These are phyloP conservation scores for Apiospora malaysiana DNA, from an alignment of 2,329 filamentous ascomycete species.

Conservation along the genomic window DNA sequence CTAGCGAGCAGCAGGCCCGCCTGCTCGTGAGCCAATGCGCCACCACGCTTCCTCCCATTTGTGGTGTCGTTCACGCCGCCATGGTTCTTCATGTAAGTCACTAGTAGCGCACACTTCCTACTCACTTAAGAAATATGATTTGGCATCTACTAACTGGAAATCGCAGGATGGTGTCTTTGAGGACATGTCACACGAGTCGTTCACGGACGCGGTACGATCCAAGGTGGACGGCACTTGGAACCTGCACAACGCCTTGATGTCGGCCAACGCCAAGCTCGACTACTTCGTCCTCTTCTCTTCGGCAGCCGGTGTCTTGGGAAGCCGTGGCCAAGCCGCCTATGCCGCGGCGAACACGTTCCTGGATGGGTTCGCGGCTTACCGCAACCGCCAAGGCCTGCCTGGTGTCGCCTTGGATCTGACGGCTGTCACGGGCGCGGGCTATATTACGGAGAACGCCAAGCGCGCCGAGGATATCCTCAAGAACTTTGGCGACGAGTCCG, in stretches of 20 bases:
- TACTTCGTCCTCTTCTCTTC: constrained; percentile 59
- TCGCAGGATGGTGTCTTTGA: constrained; percentile 26
- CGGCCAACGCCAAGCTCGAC: constrained; percentile 45
- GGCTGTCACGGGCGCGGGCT: constrained; percentile 55
- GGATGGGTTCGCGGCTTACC: constrained; percentile 47
- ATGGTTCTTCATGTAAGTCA: constrained; percentile 47
- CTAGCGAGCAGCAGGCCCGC: constrained; percentile 31
- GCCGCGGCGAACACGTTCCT: constrained; percentile 56
- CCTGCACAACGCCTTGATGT: constrained; percentile 52
- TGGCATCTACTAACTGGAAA: not conserved
- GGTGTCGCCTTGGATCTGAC: constrained; percentile 59
- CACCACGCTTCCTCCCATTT: constrained; percentile 54
- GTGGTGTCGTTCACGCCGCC: constrained; percentile 47
- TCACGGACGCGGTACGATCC: constrained; percentile 40
- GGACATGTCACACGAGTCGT: constrained; percentile 58
- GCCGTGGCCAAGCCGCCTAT: constrained; percentile 59
- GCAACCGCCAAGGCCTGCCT: constrained; percentile 46
- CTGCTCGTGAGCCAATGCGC: constrained; percentile 42
- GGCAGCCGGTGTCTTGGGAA: constrained; percentile 55
- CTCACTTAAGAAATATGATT: too few species aligned
- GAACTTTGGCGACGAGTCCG: constrained; percentile 28
- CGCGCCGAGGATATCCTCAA: constrained; percentile 36
- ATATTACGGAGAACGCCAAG: constrained; percentile 52
- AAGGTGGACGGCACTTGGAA: constrained; percentile 62
- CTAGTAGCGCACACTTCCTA: too few species aligned